Conservation (phyloP, 108 stramenopile species). For the Cyclostephanos tholiformis region DNA sequence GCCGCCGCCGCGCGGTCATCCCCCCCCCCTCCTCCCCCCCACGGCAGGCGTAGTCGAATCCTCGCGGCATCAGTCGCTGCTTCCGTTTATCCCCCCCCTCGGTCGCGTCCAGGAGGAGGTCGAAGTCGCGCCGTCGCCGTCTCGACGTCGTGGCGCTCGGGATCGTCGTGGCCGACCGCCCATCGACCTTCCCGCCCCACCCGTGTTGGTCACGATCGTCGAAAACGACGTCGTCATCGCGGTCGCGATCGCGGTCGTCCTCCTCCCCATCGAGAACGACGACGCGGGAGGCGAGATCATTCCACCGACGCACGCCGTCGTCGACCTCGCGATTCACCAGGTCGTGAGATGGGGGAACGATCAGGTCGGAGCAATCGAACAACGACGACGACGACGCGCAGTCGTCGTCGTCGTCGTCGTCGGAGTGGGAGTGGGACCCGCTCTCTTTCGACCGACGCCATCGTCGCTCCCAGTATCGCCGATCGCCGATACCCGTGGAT, state of each 20-base stretch:
- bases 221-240: slow-evolving; percentile 1
- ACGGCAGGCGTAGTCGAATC: slow-evolving; percentile 48
- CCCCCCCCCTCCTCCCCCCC: not conserved
- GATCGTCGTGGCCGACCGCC: too few relatives aligned
- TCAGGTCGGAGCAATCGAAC: slow-evolving; percentile 66
- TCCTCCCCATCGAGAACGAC: slow-evolving; percentile 12
- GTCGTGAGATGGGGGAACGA: slow-evolving; percentile 43
- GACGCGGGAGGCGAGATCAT: slow-evolving; percentile 55
- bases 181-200: slow-evolving; percentile 3
- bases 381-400: slow-evolving; percentile 1
- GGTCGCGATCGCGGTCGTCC: slow-evolving; percentile 2
- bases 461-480: too few relatives aligned
- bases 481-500: too few relatives aligned
- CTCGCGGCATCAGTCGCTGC: slow-evolving; percentile 34
- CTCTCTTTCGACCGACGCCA: not conserved
- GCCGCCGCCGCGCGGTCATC: too few relatives aligned
- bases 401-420: slow-evolving; percentile 1
- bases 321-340: slow-evolving; percentile 46
- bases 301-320: slow-evolving; percentile 49
- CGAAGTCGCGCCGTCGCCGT: not conserved
- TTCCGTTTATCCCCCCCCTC: slow-evolving; percentile 20
- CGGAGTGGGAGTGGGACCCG: too few relatives aligned
- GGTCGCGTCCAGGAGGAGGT: slow-evolving; percentile 17
- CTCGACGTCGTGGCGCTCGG: not conserved
- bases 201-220: too few relatives aligned